Evolutionary conservation across 2,329 filamentous ascomycete genomes (phyloP).

Genomic region (Arthrobotrys pseudoclavata): DNA sequence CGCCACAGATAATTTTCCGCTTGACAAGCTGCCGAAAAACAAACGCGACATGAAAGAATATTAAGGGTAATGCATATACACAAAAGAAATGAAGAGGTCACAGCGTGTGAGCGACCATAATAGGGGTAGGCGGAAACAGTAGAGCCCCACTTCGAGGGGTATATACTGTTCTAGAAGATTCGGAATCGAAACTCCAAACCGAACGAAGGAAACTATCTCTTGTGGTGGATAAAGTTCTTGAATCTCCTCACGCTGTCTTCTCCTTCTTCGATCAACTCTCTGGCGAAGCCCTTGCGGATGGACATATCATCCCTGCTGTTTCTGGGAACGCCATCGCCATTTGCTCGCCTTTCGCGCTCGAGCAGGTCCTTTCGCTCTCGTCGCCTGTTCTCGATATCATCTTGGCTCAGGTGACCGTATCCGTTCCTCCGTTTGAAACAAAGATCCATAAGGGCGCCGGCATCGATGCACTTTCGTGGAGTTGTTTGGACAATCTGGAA

Average conservation of each 20-base stretch:
- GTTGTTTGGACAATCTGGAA: constrained; percentile 93
- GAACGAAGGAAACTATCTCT: constrained; percentile 40
- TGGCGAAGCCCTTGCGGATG: constrained; percentile 61
- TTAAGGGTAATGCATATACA: constrained; percentile 31
- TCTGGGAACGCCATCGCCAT: constrained; percentile 52
- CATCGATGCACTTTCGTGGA: constrained; percentile 83
- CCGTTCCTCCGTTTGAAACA: constrained; percentile 85
- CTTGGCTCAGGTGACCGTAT: constrained; percentile 84
- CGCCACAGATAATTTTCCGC: constrained; percentile 48
- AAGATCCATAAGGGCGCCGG: constrained; percentile 83
- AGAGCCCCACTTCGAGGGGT: background rate
- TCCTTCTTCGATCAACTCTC: constrained; percentile 60
- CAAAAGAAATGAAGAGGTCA: constrained; percentile 49
- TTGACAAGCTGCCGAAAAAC: constrained; percentile 41
- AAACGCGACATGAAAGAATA: constrained; percentile 46
- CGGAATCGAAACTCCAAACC: constrained; percentile 18
- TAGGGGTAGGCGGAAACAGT: background rate
- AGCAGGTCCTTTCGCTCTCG: constrained; percentile 74
- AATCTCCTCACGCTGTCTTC: constrained; percentile 57
- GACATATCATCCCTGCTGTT: constrained; percentile 62
- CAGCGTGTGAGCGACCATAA: background rate
- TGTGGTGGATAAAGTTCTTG: constrained; percentile 52
- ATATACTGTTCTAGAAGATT: constrained; percentile 9
- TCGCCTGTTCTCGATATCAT: constrained; percentile 81
- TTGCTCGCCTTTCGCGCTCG: constrained; percentile 60